Evolutionary conservation across 2,329 filamentous ascomycete genomes (phyloP).

Genomic region (Monilinia polystroma): DNA sequence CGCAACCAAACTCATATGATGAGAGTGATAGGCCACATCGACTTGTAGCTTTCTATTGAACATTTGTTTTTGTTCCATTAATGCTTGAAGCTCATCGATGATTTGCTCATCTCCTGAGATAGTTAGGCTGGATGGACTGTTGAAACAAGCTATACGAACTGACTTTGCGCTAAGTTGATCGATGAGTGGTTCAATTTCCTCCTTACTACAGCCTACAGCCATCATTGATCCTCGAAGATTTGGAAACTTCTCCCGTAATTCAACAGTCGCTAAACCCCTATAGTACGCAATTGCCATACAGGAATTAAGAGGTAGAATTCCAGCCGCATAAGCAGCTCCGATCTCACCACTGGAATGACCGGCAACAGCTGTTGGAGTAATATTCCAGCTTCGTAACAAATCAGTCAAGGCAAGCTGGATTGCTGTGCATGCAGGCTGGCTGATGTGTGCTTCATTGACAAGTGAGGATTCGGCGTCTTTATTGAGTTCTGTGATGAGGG

Average conservation of each 20-base stretch:
- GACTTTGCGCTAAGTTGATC: constrained; percentile 17
- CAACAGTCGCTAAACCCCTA: constrained; percentile 34
- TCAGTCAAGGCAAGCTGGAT: constrained; percentile 48
- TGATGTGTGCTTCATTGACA: constrained; percentile 43
- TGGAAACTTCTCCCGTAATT: constrained; percentile 41
- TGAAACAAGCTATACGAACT: constrained; percentile 38
- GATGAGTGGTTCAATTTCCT: constrained; percentile 29
- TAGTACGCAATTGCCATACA: constrained; percentile 37
- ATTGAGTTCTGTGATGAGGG: constrained; percentile 38
- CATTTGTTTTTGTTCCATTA: constrained; percentile 30
- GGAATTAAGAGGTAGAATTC: constrained; percentile 28
- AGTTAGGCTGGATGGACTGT: constrained; percentile 32
- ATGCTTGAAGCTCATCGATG: constrained; percentile 27
- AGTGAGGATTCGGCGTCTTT: constrained; percentile 40
- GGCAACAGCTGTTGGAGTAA: constrained; percentile 37
- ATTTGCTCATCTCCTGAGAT: constrained; percentile 30
- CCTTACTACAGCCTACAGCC: constrained; percentile 43
- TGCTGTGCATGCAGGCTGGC: constrained; percentile 47
- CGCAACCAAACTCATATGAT: constrained; percentile 22
- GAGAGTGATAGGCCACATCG: constrained; percentile 23
- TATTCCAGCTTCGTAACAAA: constrained; percentile 42
- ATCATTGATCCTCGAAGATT: constrained; percentile 48
- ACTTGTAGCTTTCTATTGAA: constrained; percentile 31
- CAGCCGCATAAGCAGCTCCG: constrained; percentile 37
- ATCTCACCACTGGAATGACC: constrained; percentile 40